Evolutionary conservation across 1,284 basidiomycete species (phyloP).

Genomic region (Naganishia albida): DNA sequence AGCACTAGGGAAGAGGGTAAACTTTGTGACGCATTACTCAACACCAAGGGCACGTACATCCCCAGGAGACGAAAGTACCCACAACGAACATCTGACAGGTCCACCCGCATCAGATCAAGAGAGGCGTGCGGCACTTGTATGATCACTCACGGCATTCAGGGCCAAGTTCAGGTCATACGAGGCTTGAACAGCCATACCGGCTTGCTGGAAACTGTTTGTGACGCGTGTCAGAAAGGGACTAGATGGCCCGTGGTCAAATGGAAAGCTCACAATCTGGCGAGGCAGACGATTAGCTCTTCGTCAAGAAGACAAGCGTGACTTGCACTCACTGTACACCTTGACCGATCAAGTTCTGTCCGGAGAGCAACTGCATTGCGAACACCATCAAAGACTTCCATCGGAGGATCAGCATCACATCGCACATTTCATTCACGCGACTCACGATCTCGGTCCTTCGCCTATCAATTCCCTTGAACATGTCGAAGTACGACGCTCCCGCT

Average conservation of each 20-base stretch:
- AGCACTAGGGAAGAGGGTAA: conserved; percentile 37
- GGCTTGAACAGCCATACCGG: conserved; percentile 44
- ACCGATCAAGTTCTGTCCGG: conserved; percentile 31
- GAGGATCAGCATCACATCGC: not conserved
- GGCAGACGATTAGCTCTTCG: no score
- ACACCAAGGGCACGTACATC: conserved; percentile 14
- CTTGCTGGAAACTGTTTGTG: conserved; percentile 42
- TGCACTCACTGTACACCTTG: conserved; percentile 32
- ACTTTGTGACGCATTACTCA: no score
- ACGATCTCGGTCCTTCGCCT: conserved; percentile 37
- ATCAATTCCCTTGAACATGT: conserved; percentile 42
- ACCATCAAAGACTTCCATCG: conserved; percentile 27
- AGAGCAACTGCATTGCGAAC: conserved; percentile 30
- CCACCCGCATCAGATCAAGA: not conserved
- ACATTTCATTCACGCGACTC: not conserved
- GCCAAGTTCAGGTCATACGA: conserved; percentile 49
- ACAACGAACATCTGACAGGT: conserved; percentile 36
- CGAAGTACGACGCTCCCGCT: conserved; percentile 38
- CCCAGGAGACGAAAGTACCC: conserved; percentile 51
- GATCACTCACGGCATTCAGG: conserved; percentile 40
- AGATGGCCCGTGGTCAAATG: not conserved
- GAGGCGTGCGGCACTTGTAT: not conserved
- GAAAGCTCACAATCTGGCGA: not conserved
- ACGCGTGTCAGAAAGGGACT: not conserved
- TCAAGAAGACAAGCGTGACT: conserved; percentile 21